Conservation (phyloP, 164 flowering plant species). For the Saururus chinensis region DNA sequence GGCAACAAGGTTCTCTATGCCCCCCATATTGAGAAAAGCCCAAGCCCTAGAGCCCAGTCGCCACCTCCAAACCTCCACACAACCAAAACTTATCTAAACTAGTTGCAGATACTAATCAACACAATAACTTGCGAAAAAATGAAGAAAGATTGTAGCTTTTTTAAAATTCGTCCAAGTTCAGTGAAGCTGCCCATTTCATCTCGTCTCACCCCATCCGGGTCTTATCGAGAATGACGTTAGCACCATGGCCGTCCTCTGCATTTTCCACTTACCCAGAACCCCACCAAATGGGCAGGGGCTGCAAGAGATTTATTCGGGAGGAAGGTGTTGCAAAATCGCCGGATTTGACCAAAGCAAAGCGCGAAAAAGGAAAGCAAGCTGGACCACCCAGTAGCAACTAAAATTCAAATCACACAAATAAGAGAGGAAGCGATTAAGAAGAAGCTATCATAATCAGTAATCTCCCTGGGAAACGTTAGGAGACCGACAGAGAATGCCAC, state of each 20-base stretch:
- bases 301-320: too few species aligned
- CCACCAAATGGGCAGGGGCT: background rate
- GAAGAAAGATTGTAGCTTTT: background rate
- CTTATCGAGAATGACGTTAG: background rate
- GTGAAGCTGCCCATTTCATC: too few species aligned
- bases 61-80: background rate
- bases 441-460: too few species aligned
- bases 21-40: background rate
- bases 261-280: background rate
- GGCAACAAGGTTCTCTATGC: conserved; percentile 33
- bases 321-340: too few species aligned
- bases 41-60: background rate
- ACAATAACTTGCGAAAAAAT: background rate
- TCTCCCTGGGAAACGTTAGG: too few species aligned
- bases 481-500: too few species aligned
- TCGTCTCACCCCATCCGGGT: background rate
- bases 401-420: background rate
- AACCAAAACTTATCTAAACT: background rate
- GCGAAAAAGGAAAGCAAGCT: background rate
- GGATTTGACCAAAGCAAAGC: background rate
- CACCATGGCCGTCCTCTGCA: background rate
- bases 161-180: background rate
- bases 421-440: too few species aligned
- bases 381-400: background rate
- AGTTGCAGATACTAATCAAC: background rate